Conservation (phyloP, 2,329 filamentous ascomycete genomes). For the Fusarium denticulatum region DNA sequence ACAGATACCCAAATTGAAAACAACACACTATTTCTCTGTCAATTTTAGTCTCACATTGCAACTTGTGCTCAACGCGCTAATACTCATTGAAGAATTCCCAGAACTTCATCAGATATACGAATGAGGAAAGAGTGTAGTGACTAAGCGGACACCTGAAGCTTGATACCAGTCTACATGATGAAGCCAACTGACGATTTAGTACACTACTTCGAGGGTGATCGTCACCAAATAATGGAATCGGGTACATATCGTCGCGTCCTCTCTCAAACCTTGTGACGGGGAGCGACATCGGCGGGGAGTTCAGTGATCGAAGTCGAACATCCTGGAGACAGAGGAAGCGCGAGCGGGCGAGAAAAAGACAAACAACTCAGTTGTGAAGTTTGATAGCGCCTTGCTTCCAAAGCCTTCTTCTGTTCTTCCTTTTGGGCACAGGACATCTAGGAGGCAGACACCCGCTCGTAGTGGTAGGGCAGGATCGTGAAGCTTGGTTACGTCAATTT, state of each 20-base stretch:
- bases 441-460: rapidly evolving
- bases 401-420: rapidly evolving
- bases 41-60: rapidly evolving
- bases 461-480: rapidly evolving
- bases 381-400: rapidly evolving
- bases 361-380: rapidly evolving
- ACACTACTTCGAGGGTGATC: rapidly evolving
- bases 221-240: rapidly evolving
- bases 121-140: background rate
- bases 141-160: rapidly evolving
- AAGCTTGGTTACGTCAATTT: conserved; percentile 11
- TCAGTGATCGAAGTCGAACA: background rate
- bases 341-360: rapidly evolving
- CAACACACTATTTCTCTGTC: background rate
- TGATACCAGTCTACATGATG: rapidly evolving
- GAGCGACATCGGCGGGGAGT: background rate
- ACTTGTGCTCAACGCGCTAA: background rate
- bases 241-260: rapidly evolving
- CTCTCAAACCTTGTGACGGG: background rate
- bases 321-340: rapidly evolving
- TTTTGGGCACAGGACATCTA: rapidly evolving
- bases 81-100: rapidly evolving
- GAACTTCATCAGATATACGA: background rate
- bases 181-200: rapidly evolving
- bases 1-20: background rate